Conservation (phyloP, 345 rosid genomes). For the Streptanthus diversifolius region DNA sequence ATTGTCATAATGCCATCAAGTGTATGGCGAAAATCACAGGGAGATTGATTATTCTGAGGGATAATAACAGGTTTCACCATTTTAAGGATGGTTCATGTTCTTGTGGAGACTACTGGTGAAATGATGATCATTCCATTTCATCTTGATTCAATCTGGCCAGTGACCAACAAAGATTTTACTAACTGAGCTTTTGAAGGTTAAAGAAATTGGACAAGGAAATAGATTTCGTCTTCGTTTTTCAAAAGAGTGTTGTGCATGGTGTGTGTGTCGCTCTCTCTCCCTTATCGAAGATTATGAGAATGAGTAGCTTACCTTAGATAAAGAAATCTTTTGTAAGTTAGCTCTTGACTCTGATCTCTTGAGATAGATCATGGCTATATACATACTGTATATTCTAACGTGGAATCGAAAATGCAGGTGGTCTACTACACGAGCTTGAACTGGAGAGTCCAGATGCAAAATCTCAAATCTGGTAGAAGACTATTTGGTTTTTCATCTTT, state of each 20-base stretch:
- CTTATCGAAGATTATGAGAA: too few species aligned
- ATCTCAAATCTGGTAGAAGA: too few species aligned
- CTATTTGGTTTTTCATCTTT: too few species aligned
- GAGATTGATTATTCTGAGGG: constrained; percentile 58
- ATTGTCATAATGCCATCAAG: constrained; percentile 63
- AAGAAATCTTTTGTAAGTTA: too few species aligned
- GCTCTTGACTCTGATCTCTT: too few species aligned
- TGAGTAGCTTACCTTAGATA: too few species aligned
- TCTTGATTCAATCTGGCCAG: neutral
- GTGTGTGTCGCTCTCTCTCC: too few species aligned
- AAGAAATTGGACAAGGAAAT: neutral
- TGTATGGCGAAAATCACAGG: constrained; percentile 51
- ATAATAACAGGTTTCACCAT: constrained; percentile 64
- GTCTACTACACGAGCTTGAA: too few species aligned
- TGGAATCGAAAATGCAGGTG: too few species aligned
- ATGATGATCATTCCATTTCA: neutral
- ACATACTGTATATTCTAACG: too few species aligned
- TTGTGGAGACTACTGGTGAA: constrained; percentile 69
- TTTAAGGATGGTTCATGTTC: constrained; percentile 60
- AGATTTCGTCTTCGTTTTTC: neutral
- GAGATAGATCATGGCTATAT: too few species aligned
- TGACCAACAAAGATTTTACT: neutral
- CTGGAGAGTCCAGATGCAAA: too few species aligned
- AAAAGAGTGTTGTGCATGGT: neutral
- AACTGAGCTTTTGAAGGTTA: neutral